Evolutionary conservation across 441 rosid genomes (phyloP), one percentile per base, ranked within the genome.

Genomic region (Corymbia citriodora): DNA sequence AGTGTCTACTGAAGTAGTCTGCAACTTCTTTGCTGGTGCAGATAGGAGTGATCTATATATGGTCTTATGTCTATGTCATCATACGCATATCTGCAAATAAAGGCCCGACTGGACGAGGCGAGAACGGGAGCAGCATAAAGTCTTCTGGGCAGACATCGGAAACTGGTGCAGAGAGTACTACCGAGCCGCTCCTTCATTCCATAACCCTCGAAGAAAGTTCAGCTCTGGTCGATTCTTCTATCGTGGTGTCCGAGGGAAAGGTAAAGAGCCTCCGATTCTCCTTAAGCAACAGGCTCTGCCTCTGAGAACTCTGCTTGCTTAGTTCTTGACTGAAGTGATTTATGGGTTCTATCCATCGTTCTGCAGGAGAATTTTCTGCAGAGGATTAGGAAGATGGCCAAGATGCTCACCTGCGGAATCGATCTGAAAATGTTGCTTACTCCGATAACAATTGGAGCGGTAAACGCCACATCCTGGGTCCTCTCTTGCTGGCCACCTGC

Each of bases 361-460:
- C 89, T 31, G 68, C 90, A 90, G 92, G 88, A 88, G 29, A 70
- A 89, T 65, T 10, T 72, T 53, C 50, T 88, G 87, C 87, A 89
- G 57, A 89, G 89, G 88, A 88, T 79, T 61, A 70, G 57, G 59
- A 87, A 90, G 55, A 45, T 87, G 19, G 54, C 92, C 19, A 90
- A 61, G 59, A 45, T 14, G 21, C 12, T 91, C 54, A 19, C 91
- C 14, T 55, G 18, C 19, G 91, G 88, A 72, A 88, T 91, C 14
- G 90, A 93, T 86, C 54, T 93, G 90, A 93, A 90, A 70, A 89
- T 65, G 92, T 55, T 92, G 82, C 89, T 94, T 3, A 92, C 94
- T 55, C 93, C 95, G 23, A 48, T 92, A 55, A 94, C 93, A 10
- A 93, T 92, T 48, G 94, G 92, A 49, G 93, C 92, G 87, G 93